Base-by-base conservation (phyloP, 805 yeast species). In the Debaryomyces prosopidis region DNA sequence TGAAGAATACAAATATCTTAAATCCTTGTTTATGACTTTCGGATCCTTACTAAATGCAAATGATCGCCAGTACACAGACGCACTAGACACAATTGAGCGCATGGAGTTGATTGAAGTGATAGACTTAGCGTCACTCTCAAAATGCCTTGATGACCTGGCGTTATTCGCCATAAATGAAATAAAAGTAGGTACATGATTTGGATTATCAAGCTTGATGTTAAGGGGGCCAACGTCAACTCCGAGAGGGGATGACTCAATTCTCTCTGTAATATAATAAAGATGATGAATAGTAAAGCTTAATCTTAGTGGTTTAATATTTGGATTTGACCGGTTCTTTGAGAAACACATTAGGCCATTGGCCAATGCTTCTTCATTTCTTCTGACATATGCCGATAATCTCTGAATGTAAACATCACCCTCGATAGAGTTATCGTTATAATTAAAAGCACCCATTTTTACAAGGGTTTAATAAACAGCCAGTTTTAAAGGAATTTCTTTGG, bases 261-360 rank as follows among this genome's bases (percentile, higher is more conserved):
- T 69, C 35, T 82, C 86, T n/a, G 80, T 61, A 17, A 83, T 68
- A 53, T 77, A 83, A 56, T 80, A 84, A 23, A 83, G 66, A 58
- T 84, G 88, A 58, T 83, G 89, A 20, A 82, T 66, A 14, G 87
- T 81, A 42, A 84, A 66, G 11, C 79, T 75, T 17, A 84, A 65
- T 46, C 87, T 63, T 11, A 79, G 76, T 0, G 86, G 84, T 53
- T 80, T 82, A 32, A 61, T 57, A 43, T 61, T 66, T 23, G 61
- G 32, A 16, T 46, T 35, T 23, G 58, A 43, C 37, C 57, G 50
- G 33, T 51, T 59, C 51, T 77, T 79, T 52, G 78, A 75, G 55
- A 78, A 80, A 15, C 81, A 79, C 28, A 79, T 63, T 26, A 80
- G 65, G 1, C 85, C 84, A 52, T 81, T 80, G 14, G 85, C 84